Conservation (phyloP, 495 filamentous ascomycete genomes). For the Lasiosphaeria ovina region DNA sequence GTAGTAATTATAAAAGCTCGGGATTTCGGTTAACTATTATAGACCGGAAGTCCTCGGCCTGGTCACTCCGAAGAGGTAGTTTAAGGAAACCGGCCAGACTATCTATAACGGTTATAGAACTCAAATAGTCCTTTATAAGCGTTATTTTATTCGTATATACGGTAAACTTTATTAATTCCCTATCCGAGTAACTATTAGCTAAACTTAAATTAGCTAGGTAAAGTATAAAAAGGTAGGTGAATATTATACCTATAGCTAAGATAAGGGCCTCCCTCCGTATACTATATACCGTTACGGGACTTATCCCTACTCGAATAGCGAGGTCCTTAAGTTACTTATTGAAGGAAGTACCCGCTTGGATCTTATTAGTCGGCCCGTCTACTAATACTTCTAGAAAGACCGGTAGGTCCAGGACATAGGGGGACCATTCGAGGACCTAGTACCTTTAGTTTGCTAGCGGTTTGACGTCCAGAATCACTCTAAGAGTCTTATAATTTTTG, state of each 20-base stretch:
- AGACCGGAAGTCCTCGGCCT: constrained; percentile 22
- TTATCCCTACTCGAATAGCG: too few species aligned
- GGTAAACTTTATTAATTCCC: constrained; percentile 24
- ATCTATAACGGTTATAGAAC: constrained; percentile 23
- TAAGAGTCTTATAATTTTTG: background rate
- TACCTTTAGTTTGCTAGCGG: background rate
- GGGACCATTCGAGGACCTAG: too few species aligned
- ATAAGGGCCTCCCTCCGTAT: constrained; percentile 13
- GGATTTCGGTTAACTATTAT: constrained; percentile 20
- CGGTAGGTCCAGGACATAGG: too few species aligned
- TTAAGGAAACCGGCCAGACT: constrained; percentile 19
- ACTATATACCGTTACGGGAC: constrained; percentile 15
- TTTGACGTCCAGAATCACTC: background rate
- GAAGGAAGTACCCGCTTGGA: too few species aligned
- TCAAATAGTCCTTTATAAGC: constrained; percentile 21
- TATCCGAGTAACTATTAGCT: constrained; percentile 23
- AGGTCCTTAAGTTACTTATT: too few species aligned
- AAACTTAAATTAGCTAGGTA: constrained; percentile 14
- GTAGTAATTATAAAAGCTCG: constrained; percentile 20
- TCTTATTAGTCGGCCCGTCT: too few species aligned
- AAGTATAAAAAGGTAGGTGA: constrained; percentile 7
- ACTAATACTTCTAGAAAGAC: too few species aligned
- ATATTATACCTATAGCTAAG: constrained; percentile 14
- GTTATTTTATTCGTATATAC: constrained; percentile 19
- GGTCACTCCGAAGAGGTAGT: constrained; percentile 16